Evolutionary conservation across 257 asterid species (phyloP), one percentile per base, ranked within the genome.

Genomic region (Nicotiana noctiflora): DNA sequence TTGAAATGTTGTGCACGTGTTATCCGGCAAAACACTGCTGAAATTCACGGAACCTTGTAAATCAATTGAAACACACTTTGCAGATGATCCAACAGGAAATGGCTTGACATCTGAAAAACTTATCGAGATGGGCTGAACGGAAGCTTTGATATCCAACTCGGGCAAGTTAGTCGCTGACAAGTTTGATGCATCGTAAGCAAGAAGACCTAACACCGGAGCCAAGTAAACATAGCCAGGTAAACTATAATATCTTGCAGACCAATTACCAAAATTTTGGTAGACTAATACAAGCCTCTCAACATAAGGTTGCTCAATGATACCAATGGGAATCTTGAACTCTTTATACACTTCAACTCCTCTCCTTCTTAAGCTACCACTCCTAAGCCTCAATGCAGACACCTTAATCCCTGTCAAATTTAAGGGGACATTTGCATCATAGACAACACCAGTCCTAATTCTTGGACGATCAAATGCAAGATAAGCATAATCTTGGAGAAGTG

Each of bases 231-330:
- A 87, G 12, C 90, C 91, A 5, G 84, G 65, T 5, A 86, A 82
- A 13, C 89, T 90, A 75, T 91, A 88, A 81, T 82, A 91, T 0
- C 67, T 56, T 3, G 82, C 3, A 52, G 97, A 90, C 84, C 86
- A 82, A 86, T 90, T 89, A 46, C 90, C 94, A 72, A 93, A 80
- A 82, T 91, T 90, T 11, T 93, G 96, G 82, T 93, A 93, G 52
- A 91, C 91, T 55, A 91, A 75, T 65, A 83, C 93, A 79, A 93
- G 94, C 88, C 96, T 89, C 87, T 89, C 89, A 15, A 86, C 92
- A 32, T 84, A 89, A 17, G 92, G 86, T 60, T 79, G 81, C 81
- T 76, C 93, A 19, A 64, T n/a, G 2, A 93, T 83, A 31, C 93
- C 94, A 14, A 27, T n/a, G 0, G 97, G 97, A 46, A 93, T 86